These are phyloP conservation scores for Fusarium duplospermum DNA, from an alignment of 2,329 filamentous ascomycete species.

Conservation along the genomic window DNA sequence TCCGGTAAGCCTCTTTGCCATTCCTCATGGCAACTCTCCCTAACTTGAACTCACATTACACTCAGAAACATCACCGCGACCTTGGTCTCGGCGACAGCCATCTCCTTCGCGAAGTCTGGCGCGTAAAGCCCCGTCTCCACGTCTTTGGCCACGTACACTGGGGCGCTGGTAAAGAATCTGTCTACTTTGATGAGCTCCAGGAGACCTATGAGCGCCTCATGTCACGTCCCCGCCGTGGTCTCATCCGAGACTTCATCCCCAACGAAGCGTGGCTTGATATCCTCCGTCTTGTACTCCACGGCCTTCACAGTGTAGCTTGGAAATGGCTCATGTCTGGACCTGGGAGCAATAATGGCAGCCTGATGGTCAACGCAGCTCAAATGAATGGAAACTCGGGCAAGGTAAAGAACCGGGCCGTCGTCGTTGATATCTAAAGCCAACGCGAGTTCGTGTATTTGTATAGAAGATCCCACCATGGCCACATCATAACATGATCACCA, in stretches of 20 bases:
- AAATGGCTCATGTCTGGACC: constrained; percentile 68
- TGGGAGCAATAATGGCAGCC: constrained; percentile 59
- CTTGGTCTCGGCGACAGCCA: constrained; percentile 76
- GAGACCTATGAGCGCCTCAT: constrained; percentile 75
- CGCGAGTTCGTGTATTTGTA: neutral
- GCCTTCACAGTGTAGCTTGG: constrained; percentile 62
- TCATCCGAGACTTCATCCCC: constrained; percentile 60
- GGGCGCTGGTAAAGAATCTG: constrained; percentile 74
- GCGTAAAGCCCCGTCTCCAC: constrained; percentile 79
- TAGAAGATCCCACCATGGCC: neutral
- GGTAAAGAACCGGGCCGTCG: constrained; percentile 55
- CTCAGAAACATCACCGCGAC: constrained; percentile 74
- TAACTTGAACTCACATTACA: constrained; percentile 11
- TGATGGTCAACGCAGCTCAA: constrained; percentile 69
- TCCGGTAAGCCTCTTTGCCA: constrained; percentile 58
- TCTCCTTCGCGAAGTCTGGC: constrained; percentile 78
- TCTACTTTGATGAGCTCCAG: constrained; percentile 82
- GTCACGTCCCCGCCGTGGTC: constrained; percentile 55
- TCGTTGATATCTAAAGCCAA: constrained; percentile 48
- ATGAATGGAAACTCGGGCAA: constrained; percentile 65
- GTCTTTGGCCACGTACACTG: constrained; percentile 89
- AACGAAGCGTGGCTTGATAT: constrained; percentile 60
- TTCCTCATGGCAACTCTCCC: neutral
- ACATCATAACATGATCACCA: neutral
- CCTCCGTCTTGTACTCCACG: constrained; percentile 57